These are phyloP conservation scores for Colletotrichum karsti DNA, from an alignment of 2,329 filamentous ascomycete species.

Conservation along the genomic window DNA sequence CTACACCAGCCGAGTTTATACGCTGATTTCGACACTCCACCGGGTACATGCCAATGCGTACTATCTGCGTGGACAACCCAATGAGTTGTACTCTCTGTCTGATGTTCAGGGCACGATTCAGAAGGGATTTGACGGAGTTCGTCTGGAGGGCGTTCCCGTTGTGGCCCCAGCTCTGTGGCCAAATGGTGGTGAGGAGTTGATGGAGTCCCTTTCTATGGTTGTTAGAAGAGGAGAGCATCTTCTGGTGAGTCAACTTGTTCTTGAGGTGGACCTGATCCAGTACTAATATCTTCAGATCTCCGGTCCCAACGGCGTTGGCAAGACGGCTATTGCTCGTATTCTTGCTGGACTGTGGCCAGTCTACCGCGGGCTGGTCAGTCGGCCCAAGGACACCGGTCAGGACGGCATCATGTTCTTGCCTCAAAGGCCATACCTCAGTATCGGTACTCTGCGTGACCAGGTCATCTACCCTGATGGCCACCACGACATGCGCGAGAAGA, in stretches of 20 bases:
- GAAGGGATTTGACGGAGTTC: constrained; percentile 92
- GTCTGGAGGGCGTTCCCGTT: constrained; percentile 91
- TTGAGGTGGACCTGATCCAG: neutral
- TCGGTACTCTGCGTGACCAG: constrained; percentile 93
- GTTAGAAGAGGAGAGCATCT: constrained; percentile 92
- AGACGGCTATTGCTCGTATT: constrained; percentile 86
- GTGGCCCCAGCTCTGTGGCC: constrained; percentile 91
- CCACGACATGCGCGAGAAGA: constrained; percentile 87
- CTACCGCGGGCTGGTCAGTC: constrained; percentile 90
- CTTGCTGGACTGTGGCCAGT: constrained; percentile 95
- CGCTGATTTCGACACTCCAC: constrained; percentile 92
- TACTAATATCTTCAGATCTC: constrained; percentile 67
- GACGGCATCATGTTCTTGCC: constrained; percentile 99
- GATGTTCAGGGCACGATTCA: constrained; percentile 95
- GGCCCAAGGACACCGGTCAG: constrained; percentile 80
- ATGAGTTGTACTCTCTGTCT: constrained; percentile 87
- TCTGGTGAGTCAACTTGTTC: constrained; percentile 56
- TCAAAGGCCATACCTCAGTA: constrained; percentile 90
- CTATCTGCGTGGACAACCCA: constrained; percentile 71
- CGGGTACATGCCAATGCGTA: constrained; percentile 93
- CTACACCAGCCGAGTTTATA: constrained; percentile 96
- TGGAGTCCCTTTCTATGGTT: constrained; percentile 89
- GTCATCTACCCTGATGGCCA: constrained; percentile 98
- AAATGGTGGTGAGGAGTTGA: constrained; percentile 88
- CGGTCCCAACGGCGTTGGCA: constrained; percentile 93